Evolutionary conservation across 345 rosid genomes (phyloP).

Genomic region (Citrus mangshanensis): DNA sequence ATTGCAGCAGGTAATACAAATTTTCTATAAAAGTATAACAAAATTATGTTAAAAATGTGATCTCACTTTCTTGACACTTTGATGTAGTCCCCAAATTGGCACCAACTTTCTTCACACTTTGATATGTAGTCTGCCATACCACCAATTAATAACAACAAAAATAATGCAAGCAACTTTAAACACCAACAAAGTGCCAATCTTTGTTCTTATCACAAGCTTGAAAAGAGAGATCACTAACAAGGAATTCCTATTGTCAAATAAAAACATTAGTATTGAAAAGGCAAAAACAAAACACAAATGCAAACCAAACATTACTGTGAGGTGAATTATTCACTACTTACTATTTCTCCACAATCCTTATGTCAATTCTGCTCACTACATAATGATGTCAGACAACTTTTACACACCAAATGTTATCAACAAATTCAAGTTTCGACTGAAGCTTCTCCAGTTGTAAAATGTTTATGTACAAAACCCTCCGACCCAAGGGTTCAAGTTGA

Average conservation of each 20-base stretch:
- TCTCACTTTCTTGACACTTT: no score
- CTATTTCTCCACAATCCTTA: constrained; percentile 16
- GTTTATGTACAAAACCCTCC: constrained; percentile 23
- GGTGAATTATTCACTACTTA: not conserved
- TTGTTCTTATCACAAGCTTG: not conserved
- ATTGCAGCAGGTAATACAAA: no score
- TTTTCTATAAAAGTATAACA: no score
- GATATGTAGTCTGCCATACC: not conserved
- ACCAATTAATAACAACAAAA: not conserved
- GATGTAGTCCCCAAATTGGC: no score
- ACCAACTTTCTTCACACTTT: no score
- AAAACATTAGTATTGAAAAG: not conserved
- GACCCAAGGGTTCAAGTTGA: not conserved
- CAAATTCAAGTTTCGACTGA: not conserved
- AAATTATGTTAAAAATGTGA: no score
- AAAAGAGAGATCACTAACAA: not conserved
- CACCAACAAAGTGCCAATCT: not conserved
- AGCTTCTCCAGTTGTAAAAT: constrained; percentile 10
- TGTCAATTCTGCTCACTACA: constrained; percentile 1
- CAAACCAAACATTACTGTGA: not conserved
- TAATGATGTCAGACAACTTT: constrained; percentile 10
- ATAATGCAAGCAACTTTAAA: not conserved
- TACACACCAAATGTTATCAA: constrained; percentile 18
- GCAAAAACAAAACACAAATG: not conserved
- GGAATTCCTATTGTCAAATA: not conserved